Conservation (phyloP, 768 basidiomycete genomes). For the Tylopilus sp. region DNA sequence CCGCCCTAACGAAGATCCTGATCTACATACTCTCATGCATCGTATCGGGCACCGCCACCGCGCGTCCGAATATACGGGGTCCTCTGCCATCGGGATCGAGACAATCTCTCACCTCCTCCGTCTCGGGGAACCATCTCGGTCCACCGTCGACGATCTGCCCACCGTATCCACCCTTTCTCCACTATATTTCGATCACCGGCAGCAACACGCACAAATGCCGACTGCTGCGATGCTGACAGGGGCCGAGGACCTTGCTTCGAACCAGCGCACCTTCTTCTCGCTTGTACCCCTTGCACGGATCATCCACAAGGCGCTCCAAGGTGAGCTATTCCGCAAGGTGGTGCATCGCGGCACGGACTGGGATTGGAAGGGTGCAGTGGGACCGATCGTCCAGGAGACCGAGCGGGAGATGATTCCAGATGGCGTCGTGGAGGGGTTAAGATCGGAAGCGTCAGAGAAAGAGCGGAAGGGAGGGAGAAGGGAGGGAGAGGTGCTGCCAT, state of each 20-base stretch:
- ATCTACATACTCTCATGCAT: constrained; percentile 7
- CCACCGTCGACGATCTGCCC: constrained; percentile 4
- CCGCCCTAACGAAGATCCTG: constrained; percentile 18
- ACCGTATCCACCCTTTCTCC: neutral
- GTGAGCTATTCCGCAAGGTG: constrained; percentile 21
- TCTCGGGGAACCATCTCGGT: constrained; percentile 8
- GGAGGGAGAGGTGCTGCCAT: constrained; percentile 10
- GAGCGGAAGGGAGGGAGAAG: neutral
- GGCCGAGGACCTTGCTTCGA: neutral
- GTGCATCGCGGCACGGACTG: constrained; percentile 13
- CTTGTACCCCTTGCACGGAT: constrained; percentile 22
- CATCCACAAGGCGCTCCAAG: constrained; percentile 18
- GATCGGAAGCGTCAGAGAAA: neutral
- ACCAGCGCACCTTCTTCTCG: constrained; percentile 12
- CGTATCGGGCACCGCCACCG: constrained; percentile 11
- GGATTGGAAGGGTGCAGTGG: constrained; percentile 22
- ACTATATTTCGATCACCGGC: neutral
- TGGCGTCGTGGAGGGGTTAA: neutral
- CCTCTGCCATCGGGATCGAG: constrained; percentile 12
- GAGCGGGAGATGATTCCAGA: constrained; percentile 19
- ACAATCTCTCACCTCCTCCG: constrained; percentile 21
- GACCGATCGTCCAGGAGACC: constrained; percentile 17
- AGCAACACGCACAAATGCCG: constrained; percentile 5
- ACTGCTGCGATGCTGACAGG: constrained; percentile 19
- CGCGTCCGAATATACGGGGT: neutral